Conservation (phyloP, 371 early-diverging fungal genomes). For the Mortierella sp. region DNA sequence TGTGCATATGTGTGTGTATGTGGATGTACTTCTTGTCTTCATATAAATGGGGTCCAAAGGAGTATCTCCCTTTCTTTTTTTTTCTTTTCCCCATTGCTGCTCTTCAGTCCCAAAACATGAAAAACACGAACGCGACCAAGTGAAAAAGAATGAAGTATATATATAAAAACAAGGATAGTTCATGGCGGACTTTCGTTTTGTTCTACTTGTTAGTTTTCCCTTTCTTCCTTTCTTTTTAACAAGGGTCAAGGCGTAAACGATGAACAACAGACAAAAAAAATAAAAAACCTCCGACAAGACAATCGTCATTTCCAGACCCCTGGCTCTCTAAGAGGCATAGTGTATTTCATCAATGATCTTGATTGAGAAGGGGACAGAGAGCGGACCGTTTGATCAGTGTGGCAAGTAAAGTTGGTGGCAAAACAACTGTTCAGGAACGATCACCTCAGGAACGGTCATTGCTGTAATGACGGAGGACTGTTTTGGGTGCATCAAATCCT, state of each 20-base stretch:
- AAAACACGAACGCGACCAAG: not conserved
- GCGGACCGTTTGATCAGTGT: too few species aligned
- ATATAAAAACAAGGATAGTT: not conserved
- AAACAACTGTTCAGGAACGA: not conserved
- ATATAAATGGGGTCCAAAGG: not conserved
- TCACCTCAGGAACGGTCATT: not conserved
- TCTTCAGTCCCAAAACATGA: not conserved
- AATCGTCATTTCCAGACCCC: not conserved
- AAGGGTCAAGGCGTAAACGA: slow-evolving; percentile 10
- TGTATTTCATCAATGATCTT: not conserved
- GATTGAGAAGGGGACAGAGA: too few species aligned
- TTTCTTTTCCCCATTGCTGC: not conserved
- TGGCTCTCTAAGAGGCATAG: not conserved
- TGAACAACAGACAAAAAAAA: not conserved
- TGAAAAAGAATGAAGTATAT: not conserved
- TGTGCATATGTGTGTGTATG: too few species aligned
- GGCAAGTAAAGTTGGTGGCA: not conserved
- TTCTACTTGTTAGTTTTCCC: not conserved
- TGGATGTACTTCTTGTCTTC: not conserved
- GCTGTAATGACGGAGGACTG: not conserved
- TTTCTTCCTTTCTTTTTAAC: not conserved
- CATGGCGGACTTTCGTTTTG: not conserved
- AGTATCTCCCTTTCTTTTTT: not conserved
- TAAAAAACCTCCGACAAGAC: not conserved
- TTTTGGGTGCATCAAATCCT: not conserved